Conservation (phyloP, 768 basidiomycete species). For the Hydnum rufescens region DNA sequence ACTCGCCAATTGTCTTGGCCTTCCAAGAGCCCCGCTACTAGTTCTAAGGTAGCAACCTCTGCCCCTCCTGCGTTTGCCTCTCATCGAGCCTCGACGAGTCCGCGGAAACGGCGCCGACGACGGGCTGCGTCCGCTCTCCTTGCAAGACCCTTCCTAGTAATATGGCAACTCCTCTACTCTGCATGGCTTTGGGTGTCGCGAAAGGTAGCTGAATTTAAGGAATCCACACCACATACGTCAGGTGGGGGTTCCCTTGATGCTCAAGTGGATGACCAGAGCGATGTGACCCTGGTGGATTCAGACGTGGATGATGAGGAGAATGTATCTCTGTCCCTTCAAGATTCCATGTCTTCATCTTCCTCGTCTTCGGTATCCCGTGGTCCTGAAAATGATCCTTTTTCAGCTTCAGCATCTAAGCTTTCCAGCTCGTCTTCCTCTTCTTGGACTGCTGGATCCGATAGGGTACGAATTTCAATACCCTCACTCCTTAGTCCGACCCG, state of each 20-base stretch:
- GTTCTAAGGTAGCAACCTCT: neutral
- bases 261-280: neutral
- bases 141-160: neutral
- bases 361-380: neutral
- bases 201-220: neutral
- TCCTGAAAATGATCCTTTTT: neutral
- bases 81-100: neutral
- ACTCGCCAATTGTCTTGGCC: neutral
- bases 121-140: neutral
- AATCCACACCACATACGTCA: neutral
- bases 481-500: neutral
- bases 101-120: neutral
- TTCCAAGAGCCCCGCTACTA: neutral
- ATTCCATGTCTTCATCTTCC: neutral
- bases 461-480: neutral
- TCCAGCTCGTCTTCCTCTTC: neutral
- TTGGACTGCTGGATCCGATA: neutral
- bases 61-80: neutral
- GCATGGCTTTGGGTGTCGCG: neutral
- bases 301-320: neutral
- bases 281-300: neutral
- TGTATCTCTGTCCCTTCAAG: too few relatives aligned
- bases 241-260: too few relatives aligned
- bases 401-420: neutral
- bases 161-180: neutral